A percentile compares a stretch with the other conserved stretches of the same genome.
phyloP scores from a whole-genome alignment of 495 filamentous ascomycete genomes.

The Acidiella bohemica region DNA sequence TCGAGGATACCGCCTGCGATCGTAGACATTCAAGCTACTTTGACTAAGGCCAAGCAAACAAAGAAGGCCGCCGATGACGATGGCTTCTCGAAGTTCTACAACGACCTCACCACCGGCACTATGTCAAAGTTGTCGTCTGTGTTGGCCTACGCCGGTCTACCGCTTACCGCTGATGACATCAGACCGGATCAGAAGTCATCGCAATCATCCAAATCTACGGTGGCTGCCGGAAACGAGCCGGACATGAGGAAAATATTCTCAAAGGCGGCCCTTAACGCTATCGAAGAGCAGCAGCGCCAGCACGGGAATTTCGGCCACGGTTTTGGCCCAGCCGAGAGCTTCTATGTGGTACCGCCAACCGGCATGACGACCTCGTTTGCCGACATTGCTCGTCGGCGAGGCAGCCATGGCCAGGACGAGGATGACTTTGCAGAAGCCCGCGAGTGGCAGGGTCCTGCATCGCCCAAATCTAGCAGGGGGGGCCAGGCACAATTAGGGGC shows the following conservation, averaged over 20 bases:
- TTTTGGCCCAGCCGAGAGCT: constrained; percentile 56
- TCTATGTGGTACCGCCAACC: constrained; percentile 86
- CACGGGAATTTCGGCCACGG: constrained; percentile 25
- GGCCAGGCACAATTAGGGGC: constrained; percentile 1
- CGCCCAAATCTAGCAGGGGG: constrained; percentile 20
- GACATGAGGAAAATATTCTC: constrained; percentile 70
- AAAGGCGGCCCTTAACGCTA: constrained; percentile 60
- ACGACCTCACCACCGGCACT: constrained; percentile 59
- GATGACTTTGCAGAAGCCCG: constrained; percentile 78
- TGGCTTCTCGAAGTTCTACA: constrained; percentile 74
- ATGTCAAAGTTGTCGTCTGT: constrained; percentile 77
- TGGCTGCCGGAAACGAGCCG: constrained; percentile 42
- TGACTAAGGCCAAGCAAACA: neutral
- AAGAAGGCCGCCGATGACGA: constrained; percentile 15
- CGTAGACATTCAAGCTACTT: constrained; percentile 15
- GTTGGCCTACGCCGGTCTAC: constrained; percentile 82
- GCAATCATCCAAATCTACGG: constrained; percentile 1
- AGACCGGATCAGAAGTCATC: constrained; percentile 1
- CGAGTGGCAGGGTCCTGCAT: constrained; percentile 41
- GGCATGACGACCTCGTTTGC: constrained; percentile 86
- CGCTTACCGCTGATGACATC: constrained; percentile 46
- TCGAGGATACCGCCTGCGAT: constrained; percentile 12
- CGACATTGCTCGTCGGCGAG: constrained; percentile 44
- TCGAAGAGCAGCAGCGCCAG: constrained; percentile 35
- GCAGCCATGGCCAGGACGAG: constrained; percentile 44